Conservation (phyloP, 2,329 filamentous ascomycete genomes). For the Botryotinia convoluta region DNA sequence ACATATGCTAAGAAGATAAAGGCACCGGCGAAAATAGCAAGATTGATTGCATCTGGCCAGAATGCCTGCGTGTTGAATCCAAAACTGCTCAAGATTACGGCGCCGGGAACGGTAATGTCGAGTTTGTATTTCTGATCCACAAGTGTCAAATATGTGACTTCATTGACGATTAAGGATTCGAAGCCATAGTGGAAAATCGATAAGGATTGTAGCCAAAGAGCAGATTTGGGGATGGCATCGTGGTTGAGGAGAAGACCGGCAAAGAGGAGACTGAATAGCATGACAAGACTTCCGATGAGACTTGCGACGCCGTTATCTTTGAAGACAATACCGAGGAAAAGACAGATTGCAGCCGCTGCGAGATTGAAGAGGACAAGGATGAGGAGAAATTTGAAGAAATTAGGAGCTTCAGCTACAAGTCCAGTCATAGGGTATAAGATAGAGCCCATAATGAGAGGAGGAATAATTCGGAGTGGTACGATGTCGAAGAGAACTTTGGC, state of each 20-base stretch:
- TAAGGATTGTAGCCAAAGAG: slow-evolving; percentile 85
- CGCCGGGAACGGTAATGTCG: slow-evolving; percentile 93
- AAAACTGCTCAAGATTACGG: slow-evolving; percentile 90
- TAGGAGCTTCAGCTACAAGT: slow-evolving; percentile 72
- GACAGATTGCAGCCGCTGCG: slow-evolving; percentile 85
- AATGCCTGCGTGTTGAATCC: slow-evolving; percentile 86
- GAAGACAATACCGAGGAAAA: slow-evolving; percentile 96
- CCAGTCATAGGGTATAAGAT: slow-evolving; percentile 99
- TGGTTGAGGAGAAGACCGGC: slow-evolving; percentile 93
- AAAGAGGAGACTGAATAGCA: slow-evolving; percentile 95
- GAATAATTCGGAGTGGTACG: slow-evolving; percentile 87
- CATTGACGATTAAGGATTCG: slow-evolving; percentile 94
- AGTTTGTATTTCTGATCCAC: slow-evolving; percentile 94
- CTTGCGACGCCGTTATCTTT: slow-evolving; percentile 89
- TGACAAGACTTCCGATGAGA: slow-evolving; percentile 88
- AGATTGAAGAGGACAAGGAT: slow-evolving; percentile 95
- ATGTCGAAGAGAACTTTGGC: slow-evolving; percentile 99
- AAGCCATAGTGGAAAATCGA: slow-evolving; percentile 99
- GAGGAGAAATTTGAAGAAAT: slow-evolving; percentile 89
- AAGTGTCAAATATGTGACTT: slow-evolving; percentile 85
- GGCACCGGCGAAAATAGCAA: slow-evolving; percentile 75
- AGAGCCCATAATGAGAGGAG: slow-evolving; percentile 89
- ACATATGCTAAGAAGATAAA: slow-evolving; percentile 87
- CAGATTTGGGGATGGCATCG: slow-evolving; percentile 80
- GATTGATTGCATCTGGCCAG: slow-evolving; percentile 78